These are phyloP conservation scores for Venturia aucupariae DNA, from an alignment of 2,329 filamentous ascomycete genomes.

Conservation along the genomic window DNA sequence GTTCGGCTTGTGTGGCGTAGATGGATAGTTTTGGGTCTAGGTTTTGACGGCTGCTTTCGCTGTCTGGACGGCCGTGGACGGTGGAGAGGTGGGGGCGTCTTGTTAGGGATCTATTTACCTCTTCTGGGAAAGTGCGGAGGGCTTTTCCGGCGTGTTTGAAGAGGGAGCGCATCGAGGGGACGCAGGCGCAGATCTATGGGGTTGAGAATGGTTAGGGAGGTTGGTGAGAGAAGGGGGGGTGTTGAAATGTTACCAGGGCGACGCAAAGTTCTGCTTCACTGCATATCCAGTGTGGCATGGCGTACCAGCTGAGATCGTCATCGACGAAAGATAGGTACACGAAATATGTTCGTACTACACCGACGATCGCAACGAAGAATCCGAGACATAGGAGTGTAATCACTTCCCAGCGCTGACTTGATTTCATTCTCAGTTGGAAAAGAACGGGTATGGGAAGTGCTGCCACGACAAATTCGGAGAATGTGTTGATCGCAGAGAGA, in stretches of 20 bases:
- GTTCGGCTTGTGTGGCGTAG: not conserved
- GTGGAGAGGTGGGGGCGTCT: not conserved
- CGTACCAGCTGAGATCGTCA: slow-evolving; percentile 37
- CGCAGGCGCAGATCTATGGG: slow-evolving; percentile 16
- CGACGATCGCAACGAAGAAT: slow-evolving; percentile 34
- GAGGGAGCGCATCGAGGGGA: slow-evolving; percentile 9
- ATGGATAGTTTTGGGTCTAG: not conserved
- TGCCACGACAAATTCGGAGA: slow-evolving; percentile 34
- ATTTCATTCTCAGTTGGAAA: slow-evolving; percentile 32
- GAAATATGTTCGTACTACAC: slow-evolving; percentile 34
- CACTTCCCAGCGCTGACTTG: slow-evolving; percentile 31
- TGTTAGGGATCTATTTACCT: not conserved
- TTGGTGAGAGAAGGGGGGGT: not conserved
- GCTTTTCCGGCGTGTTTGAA: not conserved
- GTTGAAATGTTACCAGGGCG: slow-evolving; percentile 33
- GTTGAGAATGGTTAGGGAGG: not conserved
- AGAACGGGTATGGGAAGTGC: slow-evolving; percentile 37
- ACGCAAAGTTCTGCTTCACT: slow-evolving; percentile 38
- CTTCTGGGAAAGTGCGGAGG: not conserved
- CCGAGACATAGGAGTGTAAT: slow-evolving; percentile 33
- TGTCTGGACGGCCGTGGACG: not conserved
- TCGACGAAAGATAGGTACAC: slow-evolving; percentile 32
- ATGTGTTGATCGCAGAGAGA: slow-evolving; percentile 28
- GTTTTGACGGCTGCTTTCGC: not conserved
- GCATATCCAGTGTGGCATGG: slow-evolving; percentile 36